These are phyloP conservation scores for Kazachstania sp. DNA, from an alignment of 1,139 yeast species.

Conservation along the genomic window DNA sequence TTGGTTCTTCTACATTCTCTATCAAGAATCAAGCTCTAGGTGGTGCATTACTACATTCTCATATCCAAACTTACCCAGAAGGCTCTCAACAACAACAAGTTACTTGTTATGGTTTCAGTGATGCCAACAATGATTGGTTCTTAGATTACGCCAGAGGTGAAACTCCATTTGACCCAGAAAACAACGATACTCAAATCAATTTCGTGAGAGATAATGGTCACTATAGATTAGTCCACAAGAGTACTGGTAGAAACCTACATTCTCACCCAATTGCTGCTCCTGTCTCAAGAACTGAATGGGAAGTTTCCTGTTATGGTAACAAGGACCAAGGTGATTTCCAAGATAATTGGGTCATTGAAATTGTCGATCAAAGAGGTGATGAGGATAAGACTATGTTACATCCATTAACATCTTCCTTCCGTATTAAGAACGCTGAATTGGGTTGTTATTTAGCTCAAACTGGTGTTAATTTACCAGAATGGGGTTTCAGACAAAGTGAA, in stretches of 20 bases:
- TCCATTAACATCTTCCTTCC: conserved; percentile 79
- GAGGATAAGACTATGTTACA: conserved; percentile 69
- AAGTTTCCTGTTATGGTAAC: conserved; percentile 93
- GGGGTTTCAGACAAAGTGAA: conserved; percentile 99
- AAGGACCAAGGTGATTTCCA: conserved; percentile 75
- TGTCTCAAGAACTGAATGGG: conserved; percentile 55
- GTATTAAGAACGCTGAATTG: conserved; percentile 58
- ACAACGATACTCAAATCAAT: conserved; percentile 43
- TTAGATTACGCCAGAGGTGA: conserved; percentile 16
- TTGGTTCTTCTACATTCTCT: conserved; percentile 69
- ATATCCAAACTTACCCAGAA: conserved; percentile 84
- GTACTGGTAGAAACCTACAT: conserved; percentile 86
- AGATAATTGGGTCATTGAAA: conserved; percentile 91
- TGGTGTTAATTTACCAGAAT: conserved; percentile 74
- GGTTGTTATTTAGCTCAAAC: conserved; percentile 85
- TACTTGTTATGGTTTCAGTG: conserved; percentile 90
- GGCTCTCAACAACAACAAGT: conserved; percentile 97
- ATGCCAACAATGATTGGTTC: conserved; percentile 83
- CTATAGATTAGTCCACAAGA: conserved; percentile 69
- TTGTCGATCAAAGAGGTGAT: conserved; percentile 63
- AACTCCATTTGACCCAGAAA: conserved; percentile 25
- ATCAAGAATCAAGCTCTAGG: conserved; percentile 87
- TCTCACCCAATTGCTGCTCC: conserved; percentile 82
- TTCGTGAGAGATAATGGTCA: conserved; percentile 62
- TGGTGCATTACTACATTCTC: conserved; percentile 95